These are phyloP conservation scores for Diplodia corticola DNA, from an alignment of 2,329 filamentous ascomycete species.

Conservation along the genomic window DNA sequence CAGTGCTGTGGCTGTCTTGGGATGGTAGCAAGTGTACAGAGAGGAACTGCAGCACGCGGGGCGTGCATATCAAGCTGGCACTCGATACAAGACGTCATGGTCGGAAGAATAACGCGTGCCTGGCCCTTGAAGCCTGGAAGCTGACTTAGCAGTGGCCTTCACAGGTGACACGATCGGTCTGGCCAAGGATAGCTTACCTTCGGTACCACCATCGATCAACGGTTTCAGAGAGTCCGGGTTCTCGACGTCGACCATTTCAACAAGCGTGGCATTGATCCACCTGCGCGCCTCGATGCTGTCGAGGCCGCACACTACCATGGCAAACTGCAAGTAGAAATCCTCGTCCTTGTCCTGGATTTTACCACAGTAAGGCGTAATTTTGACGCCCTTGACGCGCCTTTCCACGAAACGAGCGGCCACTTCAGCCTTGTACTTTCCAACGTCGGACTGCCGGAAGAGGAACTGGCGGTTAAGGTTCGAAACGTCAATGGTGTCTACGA, in stretches of 20 bases:
- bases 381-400: conserved; percentile 82
- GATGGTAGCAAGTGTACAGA: conserved; percentile 95
- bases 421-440: conserved; percentile 91
- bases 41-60: conserved; percentile 90
- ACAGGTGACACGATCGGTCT: background rate
- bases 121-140: conserved; percentile 87
- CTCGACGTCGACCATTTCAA: conserved; percentile 83
- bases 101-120: conserved; percentile 86
- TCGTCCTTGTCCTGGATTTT: conserved; percentile 97
- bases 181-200: conserved; percentile 57
- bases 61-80: conserved; percentile 99
- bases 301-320: conserved; percentile 87
- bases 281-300: conserved; percentile 97
- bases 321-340: conserved; percentile 96
- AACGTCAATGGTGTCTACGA: conserved; percentile 89
- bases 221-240: conserved; percentile 87
- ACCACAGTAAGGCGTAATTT: conserved; percentile 90
- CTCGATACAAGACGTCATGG: conserved; percentile 93
- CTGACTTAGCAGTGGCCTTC: background rate
- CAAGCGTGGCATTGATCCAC: conserved; percentile 95
- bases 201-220: conserved; percentile 92
- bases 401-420: conserved; percentile 91
- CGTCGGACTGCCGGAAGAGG: conserved; percentile 86
- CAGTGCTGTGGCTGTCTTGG: conserved; percentile 97
- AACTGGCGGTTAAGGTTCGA: conserved; percentile 98